These are phyloP conservation scores for Manihot esculenta DNA, from an alignment of 441 rosid species.

Conservation along the genomic window DNA sequence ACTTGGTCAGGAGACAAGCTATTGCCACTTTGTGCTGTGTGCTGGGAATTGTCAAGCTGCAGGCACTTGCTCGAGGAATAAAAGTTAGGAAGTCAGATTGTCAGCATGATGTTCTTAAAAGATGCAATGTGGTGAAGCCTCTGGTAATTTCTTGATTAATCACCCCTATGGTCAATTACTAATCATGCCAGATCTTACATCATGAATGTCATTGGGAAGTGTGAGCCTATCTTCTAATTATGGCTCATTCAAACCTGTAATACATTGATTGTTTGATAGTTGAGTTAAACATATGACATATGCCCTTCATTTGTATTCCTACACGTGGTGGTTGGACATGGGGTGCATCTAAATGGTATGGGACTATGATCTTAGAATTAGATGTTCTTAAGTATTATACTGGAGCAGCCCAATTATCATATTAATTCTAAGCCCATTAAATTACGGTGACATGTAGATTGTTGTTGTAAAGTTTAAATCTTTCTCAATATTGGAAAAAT, in stretches of 20 bases:
- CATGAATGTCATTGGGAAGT: conserved; percentile 5
- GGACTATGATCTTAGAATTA: background rate
- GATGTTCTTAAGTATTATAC: background rate
- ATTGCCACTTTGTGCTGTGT: conserved; percentile 79
- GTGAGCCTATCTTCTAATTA: background rate
- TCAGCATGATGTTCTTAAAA: conserved; percentile 47
- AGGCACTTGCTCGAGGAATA: conserved; percentile 73
- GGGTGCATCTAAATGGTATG: background rate
- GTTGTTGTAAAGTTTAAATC: background rate
- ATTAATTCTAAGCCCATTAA: background rate
- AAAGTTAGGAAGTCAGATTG: conserved; percentile 54
- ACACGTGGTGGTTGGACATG: background rate
- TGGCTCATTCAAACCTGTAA: background rate
- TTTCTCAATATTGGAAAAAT: background rate
- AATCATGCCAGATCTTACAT: conserved; percentile 8
- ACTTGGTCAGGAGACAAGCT: conserved; percentile 88
- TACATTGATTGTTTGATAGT: background rate
- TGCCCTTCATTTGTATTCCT: background rate
- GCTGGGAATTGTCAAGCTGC: conserved; percentile 89
- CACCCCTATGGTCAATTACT: background rate
- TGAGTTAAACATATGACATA: background rate
- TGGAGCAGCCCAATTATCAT: background rate
- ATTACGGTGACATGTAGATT: background rate
- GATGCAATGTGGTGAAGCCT: conserved; percentile 33
- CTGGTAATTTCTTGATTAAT: conserved; percentile 44